A percentile compares a stretch with the other conserved stretches of the same genome.
These are phyloP conservation scores for Speleostelium caveatum DNA, from an alignment of 78 protist genomes.

Conservation along the genomic window DNA sequence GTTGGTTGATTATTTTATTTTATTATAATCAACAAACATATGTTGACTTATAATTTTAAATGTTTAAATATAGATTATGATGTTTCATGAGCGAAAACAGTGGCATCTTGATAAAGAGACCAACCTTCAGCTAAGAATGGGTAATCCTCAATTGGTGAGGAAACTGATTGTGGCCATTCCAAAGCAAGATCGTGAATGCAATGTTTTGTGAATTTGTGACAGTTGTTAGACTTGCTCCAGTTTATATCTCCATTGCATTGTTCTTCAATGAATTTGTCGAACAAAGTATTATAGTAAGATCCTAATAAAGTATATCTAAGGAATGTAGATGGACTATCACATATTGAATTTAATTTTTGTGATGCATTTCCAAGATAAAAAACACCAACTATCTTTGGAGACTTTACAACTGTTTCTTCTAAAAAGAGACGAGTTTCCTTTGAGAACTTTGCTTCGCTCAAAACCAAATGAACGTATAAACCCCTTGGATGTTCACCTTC, in stretches of 20 bases:
- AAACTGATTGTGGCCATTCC: not conserved
- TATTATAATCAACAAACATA: too few species aligned
- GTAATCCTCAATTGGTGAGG: not conserved
- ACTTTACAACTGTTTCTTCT: not conserved
- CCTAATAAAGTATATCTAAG: not conserved
- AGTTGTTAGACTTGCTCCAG: not conserved
- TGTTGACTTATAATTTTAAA: too few species aligned
- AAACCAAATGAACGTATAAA: not conserved
- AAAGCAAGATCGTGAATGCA: not conserved
- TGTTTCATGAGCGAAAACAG: too few species aligned
- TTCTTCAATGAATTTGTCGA: not conserved
- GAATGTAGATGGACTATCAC: not conserved
- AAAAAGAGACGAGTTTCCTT: not conserved
- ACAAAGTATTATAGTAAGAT: too few species aligned
- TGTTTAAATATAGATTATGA: too few species aligned
- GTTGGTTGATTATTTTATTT: too few species aligned
- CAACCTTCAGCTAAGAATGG: not conserved
- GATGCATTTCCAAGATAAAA: not conserved
- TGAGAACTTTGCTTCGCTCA: not conserved
- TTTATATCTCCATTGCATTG: not conserved
- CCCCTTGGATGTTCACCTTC: not conserved
- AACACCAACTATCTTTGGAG: not conserved
- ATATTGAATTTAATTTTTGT: too few species aligned
- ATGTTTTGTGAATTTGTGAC: not conserved
- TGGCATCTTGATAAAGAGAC: not conserved